A percentile compares a stretch with the other conserved stretches of the same genome.
phyloP scores from a whole-genome alignment of 2,329 filamentous ascomycete species.

The Mollisia scopiformis region DNA sequence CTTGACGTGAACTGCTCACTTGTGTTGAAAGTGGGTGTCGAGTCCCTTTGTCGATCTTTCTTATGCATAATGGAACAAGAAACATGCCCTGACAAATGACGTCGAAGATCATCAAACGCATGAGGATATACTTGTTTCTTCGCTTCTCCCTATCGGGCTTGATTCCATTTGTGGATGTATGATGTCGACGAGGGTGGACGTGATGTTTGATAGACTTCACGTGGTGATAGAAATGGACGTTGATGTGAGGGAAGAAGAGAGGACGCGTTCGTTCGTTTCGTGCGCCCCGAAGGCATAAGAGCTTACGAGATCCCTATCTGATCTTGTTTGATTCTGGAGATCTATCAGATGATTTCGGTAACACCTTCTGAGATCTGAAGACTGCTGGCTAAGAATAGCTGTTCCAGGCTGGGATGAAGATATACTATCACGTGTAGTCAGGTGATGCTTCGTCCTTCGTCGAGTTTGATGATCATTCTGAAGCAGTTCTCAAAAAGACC shows the following conservation, averaged over 20 bases:
- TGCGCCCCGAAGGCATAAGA: not conserved
- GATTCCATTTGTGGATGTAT: not conserved
- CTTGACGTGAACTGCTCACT: not conserved
- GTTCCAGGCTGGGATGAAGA: not conserved
- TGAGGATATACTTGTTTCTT: slow-evolving; percentile 1
- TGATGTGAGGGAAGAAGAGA: not conserved
- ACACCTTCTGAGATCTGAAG: not conserved
- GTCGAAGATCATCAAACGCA: not conserved
- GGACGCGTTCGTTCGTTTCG: not conserved
- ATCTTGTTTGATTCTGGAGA: not conserved
- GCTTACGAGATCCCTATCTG: not conserved
- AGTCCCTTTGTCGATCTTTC: not conserved
- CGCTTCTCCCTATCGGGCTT: not conserved
- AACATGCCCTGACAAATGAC: not conserved
- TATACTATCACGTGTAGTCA: not conserved
- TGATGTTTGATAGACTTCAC: not conserved
- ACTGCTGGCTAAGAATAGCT: not conserved
- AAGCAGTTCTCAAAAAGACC: not conserved
- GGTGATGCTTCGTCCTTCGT: not conserved
- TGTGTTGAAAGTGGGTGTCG: not conserved
- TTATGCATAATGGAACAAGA: slow-evolving; percentile 1
- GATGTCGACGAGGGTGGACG: not conserved
- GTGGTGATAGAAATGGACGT: not conserved
- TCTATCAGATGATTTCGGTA: not conserved
- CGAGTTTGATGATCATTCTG: not conserved